Percentiles rank a stretch among this genome's conserved stretches.
phyloP scores from a whole-genome alignment of 805 yeast species.

The Teunomyces aglyptinius region DNA sequence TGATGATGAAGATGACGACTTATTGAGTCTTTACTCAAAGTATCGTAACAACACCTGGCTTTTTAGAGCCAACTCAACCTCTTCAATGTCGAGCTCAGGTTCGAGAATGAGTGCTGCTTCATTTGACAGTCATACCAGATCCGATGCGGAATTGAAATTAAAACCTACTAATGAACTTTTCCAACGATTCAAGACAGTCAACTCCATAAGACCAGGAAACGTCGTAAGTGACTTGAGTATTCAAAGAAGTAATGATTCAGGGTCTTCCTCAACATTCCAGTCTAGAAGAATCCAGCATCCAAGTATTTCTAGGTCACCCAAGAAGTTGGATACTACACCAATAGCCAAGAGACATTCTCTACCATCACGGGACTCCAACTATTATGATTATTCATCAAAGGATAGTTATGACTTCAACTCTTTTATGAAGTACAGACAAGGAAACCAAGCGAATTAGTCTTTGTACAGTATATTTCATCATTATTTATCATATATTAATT shows the following conservation, averaged over 20 bases:
- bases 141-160: constrained; percentile 16
- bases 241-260: constrained; percentile 7
- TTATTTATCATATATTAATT: background rate
- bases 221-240: background rate
- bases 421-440: constrained; percentile 28
- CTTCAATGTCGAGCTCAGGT: constrained; percentile 11
- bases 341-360: constrained; percentile 8
- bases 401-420: constrained; percentile 38
- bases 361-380: constrained; percentile 19
- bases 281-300: constrained; percentile 21
- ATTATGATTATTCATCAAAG: constrained; percentile 33
- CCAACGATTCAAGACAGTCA: constrained; percentile 3
- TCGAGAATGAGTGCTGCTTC: constrained; percentile 16
- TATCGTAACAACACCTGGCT: constrained; percentile 30
- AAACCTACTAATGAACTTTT: constrained; percentile 4
- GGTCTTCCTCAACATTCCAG: constrained; percentile 13
- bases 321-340: background rate
- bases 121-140: constrained; percentile 19
- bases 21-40: constrained; percentile 42
- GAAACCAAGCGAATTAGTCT: background rate
- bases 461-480: background rate
- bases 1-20: constrained; percentile 35
- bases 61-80: constrained; percentile 22
- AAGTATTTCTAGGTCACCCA: background rate
- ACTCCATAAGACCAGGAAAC: background rate